A percentile compares a stretch with the other conserved stretches of the same genome.
phyloP scores from a whole-genome alignment of 2,329 filamentous ascomycete species.

The Ceratocystis cubensis region DNA sequence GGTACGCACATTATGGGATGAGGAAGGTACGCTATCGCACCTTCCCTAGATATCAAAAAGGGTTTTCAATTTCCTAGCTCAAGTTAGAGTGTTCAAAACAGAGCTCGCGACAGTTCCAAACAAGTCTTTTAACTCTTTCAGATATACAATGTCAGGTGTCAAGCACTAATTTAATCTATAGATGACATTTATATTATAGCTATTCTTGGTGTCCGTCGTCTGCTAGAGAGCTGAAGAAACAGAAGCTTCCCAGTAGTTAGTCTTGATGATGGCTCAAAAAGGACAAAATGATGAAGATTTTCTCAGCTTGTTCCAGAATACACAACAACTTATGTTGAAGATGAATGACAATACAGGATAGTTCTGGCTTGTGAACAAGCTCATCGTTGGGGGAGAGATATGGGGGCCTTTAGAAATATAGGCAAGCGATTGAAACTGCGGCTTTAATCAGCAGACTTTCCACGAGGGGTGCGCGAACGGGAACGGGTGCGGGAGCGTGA shows the following conservation, averaged over 20 bases:
- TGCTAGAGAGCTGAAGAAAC: neutral
- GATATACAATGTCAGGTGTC: no score
- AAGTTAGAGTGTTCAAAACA: neutral
- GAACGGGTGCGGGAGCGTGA: slow-evolving; percentile 20
- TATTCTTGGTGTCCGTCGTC: neutral
- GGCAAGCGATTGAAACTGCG: slow-evolving; percentile 26
- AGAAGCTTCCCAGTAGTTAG: slow-evolving; percentile 8
- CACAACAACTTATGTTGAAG: slow-evolving; percentile 1
- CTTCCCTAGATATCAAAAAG: neutral
- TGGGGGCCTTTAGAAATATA: neutral
- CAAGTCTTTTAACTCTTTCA: neutral
- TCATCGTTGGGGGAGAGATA: neutral
- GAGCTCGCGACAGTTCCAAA: neutral
- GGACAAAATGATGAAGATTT: neutral
- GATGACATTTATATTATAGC: neutral
- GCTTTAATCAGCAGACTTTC: slow-evolving; percentile 42
- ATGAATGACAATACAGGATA: neutral
- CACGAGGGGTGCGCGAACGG: slow-evolving; percentile 27
- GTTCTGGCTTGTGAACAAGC: neutral
- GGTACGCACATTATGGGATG: neutral
- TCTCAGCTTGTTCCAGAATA: slow-evolving; percentile 11
- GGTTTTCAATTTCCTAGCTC: neutral
- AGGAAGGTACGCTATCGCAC: slow-evolving; percentile 1
- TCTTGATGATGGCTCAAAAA: slow-evolving; percentile 6
- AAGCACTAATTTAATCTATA: no score